A percentile compares a stretch with the other conserved stretches of the same genome.
These are phyloP conservation scores for Eucalyptus viminalis DNA, from an alignment of 345 rosid genomes.

Conservation along the genomic window DNA sequence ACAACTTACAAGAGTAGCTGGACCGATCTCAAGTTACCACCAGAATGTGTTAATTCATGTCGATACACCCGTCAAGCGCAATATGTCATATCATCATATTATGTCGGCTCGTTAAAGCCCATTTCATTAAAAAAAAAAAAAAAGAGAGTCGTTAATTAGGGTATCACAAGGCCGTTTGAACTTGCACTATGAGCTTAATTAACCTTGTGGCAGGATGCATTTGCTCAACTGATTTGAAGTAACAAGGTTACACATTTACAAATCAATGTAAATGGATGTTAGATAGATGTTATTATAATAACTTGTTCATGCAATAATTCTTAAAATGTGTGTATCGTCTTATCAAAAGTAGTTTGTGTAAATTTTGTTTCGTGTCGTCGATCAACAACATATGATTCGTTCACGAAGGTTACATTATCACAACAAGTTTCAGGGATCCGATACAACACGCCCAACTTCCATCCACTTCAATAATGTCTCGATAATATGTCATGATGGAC, in stretches of 20 bases:
- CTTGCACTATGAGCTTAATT: not conserved
- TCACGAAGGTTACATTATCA: too few relatives aligned
- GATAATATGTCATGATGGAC: too few relatives aligned
- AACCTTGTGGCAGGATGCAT: not conserved
- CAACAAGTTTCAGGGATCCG: not conserved
- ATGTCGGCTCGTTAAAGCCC: not conserved
- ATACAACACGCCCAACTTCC: not conserved
- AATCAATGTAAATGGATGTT: not conserved
- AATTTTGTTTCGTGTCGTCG: accelerated
- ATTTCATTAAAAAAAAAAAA: not conserved
- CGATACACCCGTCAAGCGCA: too few relatives aligned
- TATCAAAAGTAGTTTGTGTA: not conserved
- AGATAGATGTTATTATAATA: not conserved
- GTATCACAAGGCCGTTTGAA: not conserved
- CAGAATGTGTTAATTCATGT: not conserved
- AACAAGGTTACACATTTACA: not conserved
- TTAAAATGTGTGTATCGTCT: not conserved
- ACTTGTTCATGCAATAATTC: not conserved
- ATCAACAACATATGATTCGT: not conserved
- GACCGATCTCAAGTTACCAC: not conserved
- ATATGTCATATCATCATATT: not conserved
- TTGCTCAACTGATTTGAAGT: not conserved
- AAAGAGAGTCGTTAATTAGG: not conserved
- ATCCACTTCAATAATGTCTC: not conserved
- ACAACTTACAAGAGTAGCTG: not conserved